A percentile compares a stretch with the other conserved stretches of the same genome.
Evolutionary conservation across 495 filamentous ascomycete genomes (phyloP).

Genomic region (Extremus antarcticus): DNA sequence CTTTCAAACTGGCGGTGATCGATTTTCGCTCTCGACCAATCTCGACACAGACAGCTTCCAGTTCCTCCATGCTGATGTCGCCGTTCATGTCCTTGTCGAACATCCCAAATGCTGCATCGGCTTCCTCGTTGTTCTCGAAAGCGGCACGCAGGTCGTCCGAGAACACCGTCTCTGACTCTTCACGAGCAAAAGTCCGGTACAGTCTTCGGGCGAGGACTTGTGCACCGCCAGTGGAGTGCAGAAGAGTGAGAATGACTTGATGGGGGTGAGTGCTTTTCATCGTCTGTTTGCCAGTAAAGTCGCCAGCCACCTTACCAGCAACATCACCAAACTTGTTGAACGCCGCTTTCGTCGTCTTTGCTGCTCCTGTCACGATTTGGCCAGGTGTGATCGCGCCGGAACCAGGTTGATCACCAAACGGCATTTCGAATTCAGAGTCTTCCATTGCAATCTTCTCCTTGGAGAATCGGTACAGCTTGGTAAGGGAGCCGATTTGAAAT

Average conservation of each 20-base stretch:
- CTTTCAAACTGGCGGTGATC: slow-evolving; percentile 87
- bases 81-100: slow-evolving; percentile 97
- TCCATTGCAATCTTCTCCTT: slow-evolving; percentile 59
- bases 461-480: slow-evolving; percentile 74
- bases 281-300: slow-evolving; percentile 78
- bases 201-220: slow-evolving; percentile 83
- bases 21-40: slow-evolving; percentile 92
- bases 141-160: slow-evolving; percentile 67
- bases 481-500: slow-evolving; percentile 68
- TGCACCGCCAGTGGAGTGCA: slow-evolving; percentile 59
- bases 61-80: slow-evolving; percentile 90
- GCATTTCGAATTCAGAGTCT: slow-evolving; percentile 60
- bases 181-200: slow-evolving; percentile 77
- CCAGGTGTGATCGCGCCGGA: slow-evolving; percentile 63
- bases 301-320: slow-evolving; percentile 82
- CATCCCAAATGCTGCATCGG: slow-evolving; percentile 82
- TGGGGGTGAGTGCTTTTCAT: slow-evolving; percentile 68
- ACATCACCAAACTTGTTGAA: slow-evolving; percentile 76
- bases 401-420: slow-evolving; percentile 22
- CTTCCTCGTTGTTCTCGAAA: slow-evolving; percentile 77
- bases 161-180: slow-evolving; percentile 62
- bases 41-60: slow-evolving; percentile 87
- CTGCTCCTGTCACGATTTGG: slow-evolving; percentile 48
- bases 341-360: slow-evolving; percentile 58
- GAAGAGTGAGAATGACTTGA: slow-evolving; percentile 66